phyloP scores from a whole-genome alignment of 495 filamentous ascomycete species.

The Penicillium verhagenii region DNA sequence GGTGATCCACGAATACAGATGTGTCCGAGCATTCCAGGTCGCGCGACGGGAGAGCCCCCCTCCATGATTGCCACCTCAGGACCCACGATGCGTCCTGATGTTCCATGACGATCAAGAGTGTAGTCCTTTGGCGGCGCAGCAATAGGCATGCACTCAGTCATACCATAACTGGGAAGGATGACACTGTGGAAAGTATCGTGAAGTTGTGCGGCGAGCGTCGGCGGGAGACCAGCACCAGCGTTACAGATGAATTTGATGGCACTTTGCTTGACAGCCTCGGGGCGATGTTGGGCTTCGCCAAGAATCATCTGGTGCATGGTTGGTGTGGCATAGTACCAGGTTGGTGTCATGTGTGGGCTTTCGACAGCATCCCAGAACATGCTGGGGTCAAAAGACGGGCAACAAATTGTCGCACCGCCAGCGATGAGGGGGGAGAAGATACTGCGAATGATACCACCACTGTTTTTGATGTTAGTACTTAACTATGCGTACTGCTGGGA shows the following conservation, averaged over 20 bases:
- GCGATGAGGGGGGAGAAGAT: conserved; percentile 40
- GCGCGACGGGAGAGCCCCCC: conserved; percentile 13
- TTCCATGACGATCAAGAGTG: conserved; percentile 39
- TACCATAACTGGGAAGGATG: conserved; percentile 47
- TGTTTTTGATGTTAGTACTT: conserved; percentile 12
- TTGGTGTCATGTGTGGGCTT: conserved; percentile 27
- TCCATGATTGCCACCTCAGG: conserved; percentile 41
- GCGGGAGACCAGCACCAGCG: conserved; percentile 44
- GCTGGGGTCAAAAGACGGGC: conserved; percentile 45
- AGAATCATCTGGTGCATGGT: conserved; percentile 48
- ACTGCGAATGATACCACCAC: conserved; percentile 40
- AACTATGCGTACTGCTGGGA: background rate
- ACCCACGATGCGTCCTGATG: conserved; percentile 41
- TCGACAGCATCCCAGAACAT: conserved; percentile 49
- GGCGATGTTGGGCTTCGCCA: conserved; percentile 26
- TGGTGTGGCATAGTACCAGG: conserved; percentile 52
- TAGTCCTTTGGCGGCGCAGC: conserved; percentile 38
- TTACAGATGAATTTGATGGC: conserved; percentile 44
- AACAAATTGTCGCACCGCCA: conserved; percentile 43
- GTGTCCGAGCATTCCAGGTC: conserved; percentile 27
- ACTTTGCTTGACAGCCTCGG: conserved; percentile 31
- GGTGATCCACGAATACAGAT: conserved; percentile 46
- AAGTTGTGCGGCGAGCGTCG: conserved; percentile 35
- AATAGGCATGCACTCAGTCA: conserved; percentile 53
- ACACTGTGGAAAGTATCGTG: conserved; percentile 36